phyloP scores from a whole-genome alignment of 1,284 basidiomycete species.

The Malassezia yamatoensis region DNA sequence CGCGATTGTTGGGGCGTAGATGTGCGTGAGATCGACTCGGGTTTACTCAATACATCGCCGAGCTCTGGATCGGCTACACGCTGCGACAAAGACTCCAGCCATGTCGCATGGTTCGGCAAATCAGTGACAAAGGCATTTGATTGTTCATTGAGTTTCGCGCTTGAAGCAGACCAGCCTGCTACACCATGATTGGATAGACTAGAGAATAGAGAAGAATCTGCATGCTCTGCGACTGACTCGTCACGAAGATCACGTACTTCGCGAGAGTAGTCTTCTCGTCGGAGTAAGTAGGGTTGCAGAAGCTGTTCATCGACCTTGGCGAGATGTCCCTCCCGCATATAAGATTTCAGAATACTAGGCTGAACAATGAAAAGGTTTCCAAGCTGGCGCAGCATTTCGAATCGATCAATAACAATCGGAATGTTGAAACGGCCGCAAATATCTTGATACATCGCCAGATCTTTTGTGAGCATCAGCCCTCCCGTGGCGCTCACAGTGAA shows the following conservation, averaged over 20 bases:
- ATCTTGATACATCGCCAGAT: slow-evolving; percentile 94
- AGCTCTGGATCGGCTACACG: not conserved
- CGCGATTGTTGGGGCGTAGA: not conserved
- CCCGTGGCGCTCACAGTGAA: slow-evolving; percentile 94
- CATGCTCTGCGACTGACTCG: slow-evolving; percentile 8
- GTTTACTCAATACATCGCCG: not conserved
- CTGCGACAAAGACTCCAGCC: not conserved
- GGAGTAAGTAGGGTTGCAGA: slow-evolving; percentile 78
- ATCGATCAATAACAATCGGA: slow-evolving; percentile 77
- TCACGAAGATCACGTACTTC: slow-evolving; percentile 40
- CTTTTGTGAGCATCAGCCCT: slow-evolving; percentile 96
- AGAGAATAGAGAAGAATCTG: slow-evolving; percentile 5
- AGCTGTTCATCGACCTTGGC: slow-evolving; percentile 78
- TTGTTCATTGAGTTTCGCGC: not conserved
- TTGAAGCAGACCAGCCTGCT: not conserved
- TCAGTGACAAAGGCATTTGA: slow-evolving; percentile 10
- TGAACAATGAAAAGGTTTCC: slow-evolving; percentile 70
- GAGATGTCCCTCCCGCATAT: slow-evolving; percentile 45
- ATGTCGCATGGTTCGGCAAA: slow-evolving; percentile 1
- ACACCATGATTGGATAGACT: slow-evolving; percentile 1
- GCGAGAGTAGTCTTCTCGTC: slow-evolving; percentile 66
- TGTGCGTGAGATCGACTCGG: not conserved
- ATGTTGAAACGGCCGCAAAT: slow-evolving; percentile 70
- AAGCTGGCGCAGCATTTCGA: slow-evolving; percentile 94
- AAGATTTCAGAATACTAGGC: slow-evolving; percentile 40